Percentiles rank a stretch among this genome's conserved stretches.
These are phyloP conservation scores for Leccinum fibrillosum DNA, from an alignment of 768 basidiomycete genomes.

Conservation along the genomic window DNA sequence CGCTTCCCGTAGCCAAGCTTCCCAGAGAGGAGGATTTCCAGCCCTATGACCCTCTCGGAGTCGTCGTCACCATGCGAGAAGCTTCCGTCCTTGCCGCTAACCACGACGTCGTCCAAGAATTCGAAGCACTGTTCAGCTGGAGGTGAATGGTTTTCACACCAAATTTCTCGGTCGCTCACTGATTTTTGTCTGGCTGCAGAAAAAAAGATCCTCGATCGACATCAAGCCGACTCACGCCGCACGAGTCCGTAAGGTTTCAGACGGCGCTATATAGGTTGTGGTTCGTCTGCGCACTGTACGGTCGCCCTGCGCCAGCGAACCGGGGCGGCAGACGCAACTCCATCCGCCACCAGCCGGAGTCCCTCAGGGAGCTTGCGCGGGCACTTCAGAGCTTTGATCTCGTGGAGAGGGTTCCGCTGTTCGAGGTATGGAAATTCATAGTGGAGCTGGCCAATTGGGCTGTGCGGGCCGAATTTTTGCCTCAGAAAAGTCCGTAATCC, in stretches of 20 bases:
- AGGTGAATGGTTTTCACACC: slow-evolving; percentile 8
- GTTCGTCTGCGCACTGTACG: neutral
- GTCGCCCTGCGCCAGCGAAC: neutral
- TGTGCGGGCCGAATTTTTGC: neutral
- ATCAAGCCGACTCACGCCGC: neutral
- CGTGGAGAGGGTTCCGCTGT: neutral
- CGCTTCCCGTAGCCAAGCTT: slow-evolving; percentile 7
- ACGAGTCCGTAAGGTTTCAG: neutral
- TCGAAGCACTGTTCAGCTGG: slow-evolving; percentile 20
- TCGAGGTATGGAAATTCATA: slow-evolving; percentile 5
- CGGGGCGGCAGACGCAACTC: neutral
- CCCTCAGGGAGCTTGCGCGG: neutral
- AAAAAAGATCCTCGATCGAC: slow-evolving; percentile 33
- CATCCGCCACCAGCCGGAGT: neutral
- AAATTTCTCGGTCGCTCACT: slow-evolving; percentile 1
- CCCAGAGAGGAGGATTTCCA: slow-evolving; percentile 12
- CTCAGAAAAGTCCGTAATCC: neutral
- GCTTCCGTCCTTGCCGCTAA: slow-evolving; percentile 13
- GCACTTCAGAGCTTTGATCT: neutral
- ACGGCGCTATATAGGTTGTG: neutral
- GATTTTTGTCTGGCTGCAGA: slow-evolving; percentile 17
- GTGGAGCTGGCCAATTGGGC: neutral
- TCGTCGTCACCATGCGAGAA: slow-evolving; percentile 9
- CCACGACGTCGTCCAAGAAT: slow-evolving; percentile 12
- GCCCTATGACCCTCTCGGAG: neutral